Percentiles rank a stretch among this genome's conserved stretches.
Conservation (phyloP, 768 basidiomycete genomes). For the Tulasnella sp. region DNA sequence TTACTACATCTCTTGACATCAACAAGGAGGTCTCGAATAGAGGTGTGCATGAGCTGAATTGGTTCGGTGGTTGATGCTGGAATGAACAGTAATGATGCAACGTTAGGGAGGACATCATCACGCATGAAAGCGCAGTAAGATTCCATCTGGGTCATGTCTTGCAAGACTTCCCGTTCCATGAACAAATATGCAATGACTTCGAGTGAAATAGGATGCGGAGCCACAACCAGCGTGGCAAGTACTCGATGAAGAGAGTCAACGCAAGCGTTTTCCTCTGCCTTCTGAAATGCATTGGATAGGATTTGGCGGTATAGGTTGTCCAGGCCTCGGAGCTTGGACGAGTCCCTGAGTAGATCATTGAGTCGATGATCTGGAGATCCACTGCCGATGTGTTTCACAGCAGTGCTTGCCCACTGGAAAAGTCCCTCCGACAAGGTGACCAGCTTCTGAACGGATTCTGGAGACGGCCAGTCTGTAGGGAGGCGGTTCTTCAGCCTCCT, state of each 20-base stretch:
- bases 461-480: neutral
- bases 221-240: neutral
- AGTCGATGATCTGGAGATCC: neutral
- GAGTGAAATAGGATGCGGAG: neutral
- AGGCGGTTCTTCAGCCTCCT: neutral
- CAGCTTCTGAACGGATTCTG: neutral
- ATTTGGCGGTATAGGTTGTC: neutral
- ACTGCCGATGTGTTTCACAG: neutral
- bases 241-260: neutral
- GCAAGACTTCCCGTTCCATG: too few species aligned
- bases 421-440: neutral
- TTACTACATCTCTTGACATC: neutral
- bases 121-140: neutral
- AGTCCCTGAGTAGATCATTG: neutral
- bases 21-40: neutral
- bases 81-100: neutral
- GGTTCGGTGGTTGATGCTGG: neutral
- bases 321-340: neutral
- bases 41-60: neutral
- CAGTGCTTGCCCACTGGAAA: neutral
- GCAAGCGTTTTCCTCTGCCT: neutral
- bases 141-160: too few species aligned
- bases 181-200: neutral
- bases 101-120: neutral
- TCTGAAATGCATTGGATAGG: neutral